Percentiles rank a stretch among this genome's conserved stretches.
Conservation (phyloP, 1,139 yeast species). For the Nakaseomyces kungkrabaensis region DNA sequence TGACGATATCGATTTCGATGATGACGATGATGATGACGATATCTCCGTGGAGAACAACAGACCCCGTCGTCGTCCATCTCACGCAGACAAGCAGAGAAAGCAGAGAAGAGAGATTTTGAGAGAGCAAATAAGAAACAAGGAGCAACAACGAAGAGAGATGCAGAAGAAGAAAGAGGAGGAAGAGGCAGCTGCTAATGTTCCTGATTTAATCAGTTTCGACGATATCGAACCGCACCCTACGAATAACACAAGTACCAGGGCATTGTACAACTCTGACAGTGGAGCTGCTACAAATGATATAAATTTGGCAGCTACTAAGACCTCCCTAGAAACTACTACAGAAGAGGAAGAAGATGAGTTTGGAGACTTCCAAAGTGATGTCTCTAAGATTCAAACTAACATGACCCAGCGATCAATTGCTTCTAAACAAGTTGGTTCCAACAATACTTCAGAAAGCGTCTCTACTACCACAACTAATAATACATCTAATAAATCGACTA, state of each 20-base stretch:
- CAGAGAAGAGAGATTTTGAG: constrained; percentile 29
- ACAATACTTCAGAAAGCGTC: not conserved
- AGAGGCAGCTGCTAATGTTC: constrained; percentile 11
- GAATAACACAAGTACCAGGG: not conserved
- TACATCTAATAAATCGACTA: constrained; percentile 7
- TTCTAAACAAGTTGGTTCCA: not conserved
- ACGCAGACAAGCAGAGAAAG: constrained; percentile 27
- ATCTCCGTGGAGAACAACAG: constrained; percentile 4
- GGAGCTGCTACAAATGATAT: not conserved
- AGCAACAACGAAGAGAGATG: constrained; percentile 18
- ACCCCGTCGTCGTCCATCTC: constrained; percentile 12
- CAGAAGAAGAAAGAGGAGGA: constrained; percentile 14
- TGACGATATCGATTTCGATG: constrained; percentile 11
- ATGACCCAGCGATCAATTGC: not conserved
- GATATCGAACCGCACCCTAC: constrained; percentile 6
- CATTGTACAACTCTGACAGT: not conserved
- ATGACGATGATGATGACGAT: constrained; percentile 17
- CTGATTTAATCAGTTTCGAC: constrained; percentile 20
- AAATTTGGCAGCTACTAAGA: not conserved
- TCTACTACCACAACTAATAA: constrained; percentile 2
- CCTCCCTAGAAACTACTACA: constrained; percentile 1
- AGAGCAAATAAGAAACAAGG: constrained; percentile 27
- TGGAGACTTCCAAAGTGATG: constrained; percentile 31
- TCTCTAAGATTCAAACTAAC: constrained; percentile 4
- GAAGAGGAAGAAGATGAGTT: constrained; percentile 29